These are phyloP conservation scores for Fusarium torreyae DNA, from an alignment of 2,329 filamentous ascomycete genomes.

Conservation along the genomic window DNA sequence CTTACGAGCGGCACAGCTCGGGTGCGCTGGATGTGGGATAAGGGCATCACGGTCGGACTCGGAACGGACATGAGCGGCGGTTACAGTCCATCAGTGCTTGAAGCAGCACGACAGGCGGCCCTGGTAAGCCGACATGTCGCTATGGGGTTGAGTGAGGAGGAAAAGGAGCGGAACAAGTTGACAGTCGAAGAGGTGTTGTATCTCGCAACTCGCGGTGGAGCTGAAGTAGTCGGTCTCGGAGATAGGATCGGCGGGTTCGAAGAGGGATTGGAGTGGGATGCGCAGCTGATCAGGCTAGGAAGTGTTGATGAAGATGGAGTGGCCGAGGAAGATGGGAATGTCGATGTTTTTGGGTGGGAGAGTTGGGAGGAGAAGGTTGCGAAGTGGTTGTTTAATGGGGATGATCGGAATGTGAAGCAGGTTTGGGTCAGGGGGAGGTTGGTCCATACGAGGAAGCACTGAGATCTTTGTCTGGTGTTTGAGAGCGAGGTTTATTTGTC, in stretches of 20 bases:
- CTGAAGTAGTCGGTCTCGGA: slow-evolving; percentile 81
- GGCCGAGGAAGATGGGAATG: slow-evolving; percentile 68
- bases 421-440: slow-evolving; percentile 92
- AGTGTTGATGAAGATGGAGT: slow-evolving; percentile 61
- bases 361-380: slow-evolving; percentile 87
- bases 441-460: slow-evolving; percentile 70
- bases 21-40: slow-evolving; percentile 81
- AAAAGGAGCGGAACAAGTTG: slow-evolving; percentile 72
- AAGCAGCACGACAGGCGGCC: slow-evolving; percentile 85
- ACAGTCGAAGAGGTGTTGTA: slow-evolving; percentile 90
- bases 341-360: slow-evolving; percentile 94
- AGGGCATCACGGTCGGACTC: slow-evolving; percentile 83
- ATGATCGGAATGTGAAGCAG: slow-evolving; percentile 88
- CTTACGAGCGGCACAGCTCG: slow-evolving; percentile 84
- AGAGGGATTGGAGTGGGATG: slow-evolving; percentile 91
- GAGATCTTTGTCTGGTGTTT: not conserved
- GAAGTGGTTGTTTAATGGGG: slow-evolving; percentile 96
- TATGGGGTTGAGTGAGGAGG: slow-evolving; percentile 61
- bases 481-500: not conserved
- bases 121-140: slow-evolving; percentile 82
- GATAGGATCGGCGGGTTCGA: slow-evolving; percentile 85
- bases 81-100: slow-evolving; percentile 84
- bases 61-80: slow-evolving; percentile 95
- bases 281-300: slow-evolving; percentile 81
- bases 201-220: slow-evolving; percentile 90